A percentile compares a stretch with the other conserved stretches of the same genome.
Evolutionary conservation across 345 rosid species (phyloP).

Genomic region (Microthlaspi erraticum): DNA sequence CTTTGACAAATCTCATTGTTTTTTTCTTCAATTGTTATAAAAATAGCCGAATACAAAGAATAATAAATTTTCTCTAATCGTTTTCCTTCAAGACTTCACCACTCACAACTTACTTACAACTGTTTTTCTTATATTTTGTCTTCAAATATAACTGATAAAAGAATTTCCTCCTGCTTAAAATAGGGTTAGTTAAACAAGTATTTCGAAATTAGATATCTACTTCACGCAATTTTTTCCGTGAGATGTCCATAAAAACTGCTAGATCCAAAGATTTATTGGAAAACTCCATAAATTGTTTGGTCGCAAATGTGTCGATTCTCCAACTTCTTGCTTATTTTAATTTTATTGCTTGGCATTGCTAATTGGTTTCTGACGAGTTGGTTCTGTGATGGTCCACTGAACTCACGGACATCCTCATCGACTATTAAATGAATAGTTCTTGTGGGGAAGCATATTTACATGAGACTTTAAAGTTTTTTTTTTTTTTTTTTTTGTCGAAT

Average conservation of each 20-base stretch:
- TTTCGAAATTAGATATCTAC: slow-evolving; percentile 9
- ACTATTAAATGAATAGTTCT: background rate
- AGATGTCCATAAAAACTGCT: background rate
- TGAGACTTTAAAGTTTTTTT: background rate
- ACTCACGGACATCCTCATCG: slow-evolving; percentile 30
- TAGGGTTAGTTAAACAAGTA: background rate
- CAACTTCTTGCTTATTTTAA: background rate
- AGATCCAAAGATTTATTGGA: background rate
- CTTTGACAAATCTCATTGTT: background rate
- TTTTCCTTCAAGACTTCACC: background rate
- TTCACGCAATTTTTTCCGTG: background rate
- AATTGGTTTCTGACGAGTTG: slow-evolving; percentile 21
- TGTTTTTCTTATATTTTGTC: too few relatives aligned
- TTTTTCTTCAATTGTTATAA: background rate
- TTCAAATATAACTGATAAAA: background rate
- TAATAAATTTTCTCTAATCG: background rate
- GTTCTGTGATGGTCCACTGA: slow-evolving; percentile 38
- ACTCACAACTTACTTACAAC: background rate
- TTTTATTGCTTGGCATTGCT: slow-evolving; percentile 20
- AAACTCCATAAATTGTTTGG: background rate
- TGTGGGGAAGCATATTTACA: too few relatives aligned
- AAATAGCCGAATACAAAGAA: background rate
- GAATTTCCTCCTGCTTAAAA: slow-evolving; percentile 1
- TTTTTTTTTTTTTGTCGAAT: background rate
- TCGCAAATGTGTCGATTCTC: slow-evolving; percentile 13